Evolutionary conservation across 805 yeast genomes (phyloP), one percentile per base, ranked within the genome.

Genomic region (Sugiyamaella valdiviana): DNA sequence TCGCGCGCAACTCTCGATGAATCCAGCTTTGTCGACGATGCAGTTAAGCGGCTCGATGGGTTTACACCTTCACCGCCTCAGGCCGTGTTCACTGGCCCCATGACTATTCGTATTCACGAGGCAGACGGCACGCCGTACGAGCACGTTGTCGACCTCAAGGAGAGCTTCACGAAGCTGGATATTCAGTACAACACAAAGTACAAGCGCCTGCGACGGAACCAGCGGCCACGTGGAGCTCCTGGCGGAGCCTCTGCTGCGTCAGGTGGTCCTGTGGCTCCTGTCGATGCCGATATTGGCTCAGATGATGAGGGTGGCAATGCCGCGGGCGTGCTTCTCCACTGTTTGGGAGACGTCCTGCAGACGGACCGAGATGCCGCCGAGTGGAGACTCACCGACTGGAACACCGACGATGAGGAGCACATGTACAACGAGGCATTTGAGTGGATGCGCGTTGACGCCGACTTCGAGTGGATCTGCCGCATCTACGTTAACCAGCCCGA

Each of bases 121-220:
- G 95, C 96, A 0, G 98, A 93, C 65, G 99, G 99, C 6, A 88
- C 98, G 0, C 99, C 99, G 0, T 93, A 93, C 62, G 99, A 93
- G 61, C 99, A 93, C 63, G 91, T 93, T 42, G 96, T 93, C 19
- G 95, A 88, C 55, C 70, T 93, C 45, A 86, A 88, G 57, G 97
- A 91, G 39, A 77, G 80, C 1, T 80, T 82, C 56, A 86, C 95
- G 0, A 88, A 86, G 61, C 71, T 93, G 40, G 99, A 93, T 61
- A 88, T 93, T 42, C 98, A 88, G 62, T 93, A 93, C 67, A 93
- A 93, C 65, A 88, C 98, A 4, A 91, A 89, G 64, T 88, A 87
- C 63, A 86, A 88, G 66, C 79, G 95, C 53, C 67, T 85, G 50
- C 86, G 83, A 59, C 80, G 86, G 56, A 77, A 76, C 49, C 70